phyloP scores from a whole-genome alignment of 495 filamentous ascomycete genomes.

The Penicillium waksmanii region DNA sequence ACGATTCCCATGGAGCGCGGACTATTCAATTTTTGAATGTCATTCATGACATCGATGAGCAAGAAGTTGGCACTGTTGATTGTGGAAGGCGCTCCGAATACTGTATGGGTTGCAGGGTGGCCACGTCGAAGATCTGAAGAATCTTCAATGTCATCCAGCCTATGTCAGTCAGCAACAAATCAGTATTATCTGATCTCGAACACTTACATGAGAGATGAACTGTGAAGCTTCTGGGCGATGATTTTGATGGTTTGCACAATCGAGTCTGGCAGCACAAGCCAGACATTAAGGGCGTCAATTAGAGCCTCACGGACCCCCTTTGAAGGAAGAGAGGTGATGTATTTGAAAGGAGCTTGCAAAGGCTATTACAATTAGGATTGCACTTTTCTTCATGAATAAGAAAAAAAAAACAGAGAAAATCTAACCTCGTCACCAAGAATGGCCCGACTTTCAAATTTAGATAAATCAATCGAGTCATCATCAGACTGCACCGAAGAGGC shows the following conservation, averaged over 20 bases:
- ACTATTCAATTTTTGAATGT: no score
- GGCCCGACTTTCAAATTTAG: no score
- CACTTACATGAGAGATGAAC: conserved; percentile 26
- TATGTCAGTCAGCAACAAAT: conserved; percentile 23
- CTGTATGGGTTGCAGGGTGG: conserved; percentile 37
- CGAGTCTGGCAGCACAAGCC: conserved; percentile 16
- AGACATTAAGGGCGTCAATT: conserved; percentile 27
- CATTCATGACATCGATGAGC: conserved; percentile 57
- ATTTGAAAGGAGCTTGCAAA: no score
- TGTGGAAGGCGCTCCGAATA: conserved; percentile 45
- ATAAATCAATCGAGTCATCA: no score
- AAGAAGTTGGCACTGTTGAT: conserved; percentile 62
- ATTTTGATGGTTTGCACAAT: conserved; percentile 18
- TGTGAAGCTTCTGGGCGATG: conserved; percentile 24
- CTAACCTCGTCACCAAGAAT: no score
- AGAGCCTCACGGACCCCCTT: conserved; percentile 26
- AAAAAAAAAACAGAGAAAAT: no score
- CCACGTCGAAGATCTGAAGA: conserved; percentile 41
- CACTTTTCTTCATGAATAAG: no score
- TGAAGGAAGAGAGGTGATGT: conserved; percentile 22
- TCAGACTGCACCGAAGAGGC: no score
- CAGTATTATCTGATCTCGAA: conserved; percentile 3
- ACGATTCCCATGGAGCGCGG: no score
- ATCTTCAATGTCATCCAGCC: conserved; percentile 48
- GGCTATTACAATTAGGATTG: no score